Percentiles rank a stretch among this genome's conserved stretches.
phyloP scores from a whole-genome alignment of 768 basidiomycete genomes.

The Grammothele lineata region DNA sequence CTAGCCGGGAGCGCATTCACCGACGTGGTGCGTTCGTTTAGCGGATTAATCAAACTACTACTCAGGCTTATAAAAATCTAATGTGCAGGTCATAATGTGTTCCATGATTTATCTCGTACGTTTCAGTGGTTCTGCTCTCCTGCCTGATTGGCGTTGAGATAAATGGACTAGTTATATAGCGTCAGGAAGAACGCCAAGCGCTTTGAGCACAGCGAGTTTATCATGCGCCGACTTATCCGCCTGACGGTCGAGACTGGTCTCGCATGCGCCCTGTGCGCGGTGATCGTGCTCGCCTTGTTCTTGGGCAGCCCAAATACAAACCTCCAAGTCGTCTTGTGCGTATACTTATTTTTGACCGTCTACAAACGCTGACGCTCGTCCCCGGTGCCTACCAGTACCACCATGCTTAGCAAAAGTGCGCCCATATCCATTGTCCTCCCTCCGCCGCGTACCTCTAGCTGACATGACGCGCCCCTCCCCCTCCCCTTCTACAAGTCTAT shows the following conservation, averaged over 20 bases:
- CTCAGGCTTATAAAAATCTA: too few relatives aligned
- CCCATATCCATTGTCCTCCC: too few relatives aligned
- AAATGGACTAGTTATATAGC: neutral
- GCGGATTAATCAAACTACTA: too few relatives aligned
- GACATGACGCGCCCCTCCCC: too few relatives aligned
- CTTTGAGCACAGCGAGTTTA: neutral
- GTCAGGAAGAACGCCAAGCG: neutral
- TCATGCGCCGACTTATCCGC: neutral
- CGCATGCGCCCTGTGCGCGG: neutral
- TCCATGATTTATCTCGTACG: neutral
- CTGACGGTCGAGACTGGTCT: neutral
- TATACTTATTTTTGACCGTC: too few relatives aligned
- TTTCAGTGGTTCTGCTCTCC: neutral
- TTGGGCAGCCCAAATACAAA: neutral
- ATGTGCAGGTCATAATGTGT: neutral
- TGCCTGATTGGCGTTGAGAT: too few relatives aligned
- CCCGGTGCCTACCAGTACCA: too few relatives aligned
- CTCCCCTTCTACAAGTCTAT: too few relatives aligned
- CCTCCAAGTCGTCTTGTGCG: neutral
- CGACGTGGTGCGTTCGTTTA: slow-evolving; percentile 1
- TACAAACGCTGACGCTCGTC: too few relatives aligned
- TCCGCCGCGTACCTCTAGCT: too few relatives aligned
- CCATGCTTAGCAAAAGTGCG: too few relatives aligned
- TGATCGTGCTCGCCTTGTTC: neutral
- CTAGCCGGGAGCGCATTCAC: neutral